These are phyloP conservation scores for Hymenochaete sp. DNA, from an alignment of 1,284 basidiomycete genomes.

Conservation along the genomic window DNA sequence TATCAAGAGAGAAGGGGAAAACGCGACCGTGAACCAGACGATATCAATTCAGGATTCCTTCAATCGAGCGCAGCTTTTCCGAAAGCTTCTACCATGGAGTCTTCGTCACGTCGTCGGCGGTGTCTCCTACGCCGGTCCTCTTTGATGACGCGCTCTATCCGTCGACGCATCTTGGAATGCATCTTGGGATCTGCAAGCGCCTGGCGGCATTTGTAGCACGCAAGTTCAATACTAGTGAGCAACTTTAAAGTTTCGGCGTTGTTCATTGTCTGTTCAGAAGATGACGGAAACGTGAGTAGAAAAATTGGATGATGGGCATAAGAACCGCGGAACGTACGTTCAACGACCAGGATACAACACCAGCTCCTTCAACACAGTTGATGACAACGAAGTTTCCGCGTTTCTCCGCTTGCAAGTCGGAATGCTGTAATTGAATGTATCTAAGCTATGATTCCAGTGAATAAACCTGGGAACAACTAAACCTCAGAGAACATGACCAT, in stretches of 20 bases:
- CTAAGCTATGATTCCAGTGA: conserved; percentile 2
- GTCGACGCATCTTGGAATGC: conserved; percentile 54
- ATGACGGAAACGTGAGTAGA: too few species aligned
- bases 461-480: not conserved
- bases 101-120: conserved; percentile 70
- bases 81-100: conserved; percentile 69
- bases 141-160: conserved; percentile 67
- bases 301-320: not conserved
- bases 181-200: conserved; percentile 53
- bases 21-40: too few species aligned
- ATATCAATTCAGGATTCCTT: not conserved
- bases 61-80: conserved; percentile 46
- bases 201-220: conserved; percentile 65
- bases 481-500: conserved; percentile 67
- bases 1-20: too few species aligned
- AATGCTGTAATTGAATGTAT: conserved; percentile 33
- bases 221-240: conserved; percentile 70
- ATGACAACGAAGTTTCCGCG: conserved; percentile 77
- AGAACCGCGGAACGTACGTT: conserved; percentile 40
- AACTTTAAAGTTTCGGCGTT: conserved; percentile 71
- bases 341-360: conserved; percentile 75
- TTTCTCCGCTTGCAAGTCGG: conserved; percentile 72
- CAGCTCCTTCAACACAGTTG: conserved; percentile 58
- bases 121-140: conserved; percentile 72
- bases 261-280: conserved; percentile 52